A percentile compares a stretch with the other conserved stretches of the same genome.
Evolutionary conservation across 176 grass and related monocot species (phyloP).

Genomic region (Hsuehochloa calcarea): DNA sequence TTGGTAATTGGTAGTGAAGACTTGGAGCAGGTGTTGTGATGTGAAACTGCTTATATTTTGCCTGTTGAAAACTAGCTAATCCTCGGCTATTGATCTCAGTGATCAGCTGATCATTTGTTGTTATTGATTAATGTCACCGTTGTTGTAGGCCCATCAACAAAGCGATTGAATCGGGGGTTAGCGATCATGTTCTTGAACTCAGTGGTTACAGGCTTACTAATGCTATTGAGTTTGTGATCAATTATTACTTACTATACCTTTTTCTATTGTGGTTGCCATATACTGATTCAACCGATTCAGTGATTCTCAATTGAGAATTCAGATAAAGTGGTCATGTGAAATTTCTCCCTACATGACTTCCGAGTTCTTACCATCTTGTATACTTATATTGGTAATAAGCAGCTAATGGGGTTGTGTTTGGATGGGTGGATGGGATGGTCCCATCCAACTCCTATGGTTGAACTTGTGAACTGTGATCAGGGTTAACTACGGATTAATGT

Average conservation of each 20-base stretch:
- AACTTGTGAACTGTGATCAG: neutral
- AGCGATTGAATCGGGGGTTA: neutral
- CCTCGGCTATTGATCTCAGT: neutral
- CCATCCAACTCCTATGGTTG: neutral
- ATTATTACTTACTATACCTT: neutral
- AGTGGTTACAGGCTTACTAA: neutral
- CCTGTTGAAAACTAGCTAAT: neutral
- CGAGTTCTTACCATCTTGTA: neutral
- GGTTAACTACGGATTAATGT: neutral
- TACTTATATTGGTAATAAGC: neutral
- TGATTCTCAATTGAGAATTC: neutral
- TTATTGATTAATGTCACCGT: neutral
- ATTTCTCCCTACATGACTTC: neutral
- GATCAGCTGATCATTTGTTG: neutral
- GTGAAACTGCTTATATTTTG: neutral
- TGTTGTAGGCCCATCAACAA: neutral
- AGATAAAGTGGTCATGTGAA: neutral
- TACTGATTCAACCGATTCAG: neutral
- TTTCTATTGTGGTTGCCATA: neutral
- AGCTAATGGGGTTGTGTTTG: neutral
- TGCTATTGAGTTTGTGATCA: neutral
- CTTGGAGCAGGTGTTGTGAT: neutral
- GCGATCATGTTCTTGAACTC: neutral
- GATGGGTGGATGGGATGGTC: no score
- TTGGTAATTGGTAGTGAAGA: slow-evolving; percentile 1